Evolutionary conservation across 2,329 filamentous ascomycete genomes (phyloP), one percentile per base, ranked within the genome.

Genomic region (Colletotrichum sansevieriae): DNA sequence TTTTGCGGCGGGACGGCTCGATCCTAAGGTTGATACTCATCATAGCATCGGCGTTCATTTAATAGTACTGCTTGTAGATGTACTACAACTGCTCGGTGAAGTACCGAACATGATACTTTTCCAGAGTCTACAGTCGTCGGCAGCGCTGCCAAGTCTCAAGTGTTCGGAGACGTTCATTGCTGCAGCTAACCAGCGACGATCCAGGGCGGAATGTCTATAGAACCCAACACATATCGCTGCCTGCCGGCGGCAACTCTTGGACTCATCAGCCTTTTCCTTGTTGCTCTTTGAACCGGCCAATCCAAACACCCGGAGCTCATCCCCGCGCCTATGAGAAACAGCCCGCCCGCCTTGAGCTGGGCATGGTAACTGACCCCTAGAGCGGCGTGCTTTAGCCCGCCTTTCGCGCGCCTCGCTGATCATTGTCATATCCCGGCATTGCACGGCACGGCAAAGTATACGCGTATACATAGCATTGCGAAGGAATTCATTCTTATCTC

Each of bases 1-100:
- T 29, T 29, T 29, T 29, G 1, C 29, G 62, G 56, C 54, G 55
- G 62, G 43, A 68, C 46, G 62, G 41, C 20, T 55, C 56, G 51
- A 20, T 55, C 55, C 35, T 65, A 43, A 57, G 62, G 20, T 61
- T 68, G 65, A 20, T 56, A 51, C 65, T 56, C 65, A 65, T 60
- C 67, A 70, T 70, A 70, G 67, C 67, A 70, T 63, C 64, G 67
- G 67, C 67, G 67, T 70, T 70, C 51, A 54, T 37, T 43, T 56
- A 46, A 56, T 68, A 56, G 33, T 43, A 51, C 15, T 3, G 29
- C 7, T 22, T 63, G 56, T 59, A 39, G 22, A 11, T 63, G n/a
- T n/a, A 41, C n/a, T 18, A 8, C 44, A 13, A 8, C 13, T 22
- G 13, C 22, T 22, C 12, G 18, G 15, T 29, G 18, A 22, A 13